phyloP scores from a whole-genome alignment of 2,329 filamentous ascomycete species.

The Exophiala xenobiotica region DNA sequence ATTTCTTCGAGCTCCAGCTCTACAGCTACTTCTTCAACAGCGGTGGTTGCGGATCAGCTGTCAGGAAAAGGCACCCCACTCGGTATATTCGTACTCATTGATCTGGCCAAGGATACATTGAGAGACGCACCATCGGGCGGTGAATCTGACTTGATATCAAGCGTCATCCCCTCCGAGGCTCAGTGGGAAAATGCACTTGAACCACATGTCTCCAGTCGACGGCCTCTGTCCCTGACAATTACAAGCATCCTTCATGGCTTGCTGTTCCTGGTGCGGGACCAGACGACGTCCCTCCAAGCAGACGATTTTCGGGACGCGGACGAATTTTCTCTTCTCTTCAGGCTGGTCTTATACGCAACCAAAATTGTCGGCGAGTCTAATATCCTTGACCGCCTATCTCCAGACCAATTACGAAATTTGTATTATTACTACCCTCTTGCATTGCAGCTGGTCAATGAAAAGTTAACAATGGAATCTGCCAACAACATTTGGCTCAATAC shows the following conservation, averaged over 20 bases:
- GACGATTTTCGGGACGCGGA: constrained; percentile 56
- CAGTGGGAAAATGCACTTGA: constrained; percentile 66
- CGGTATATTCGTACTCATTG: constrained; percentile 42
- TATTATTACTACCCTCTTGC: constrained; percentile 55
- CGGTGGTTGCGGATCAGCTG: constrained; percentile 27
- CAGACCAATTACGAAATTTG: constrained; percentile 39
- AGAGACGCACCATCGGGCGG: constrained; percentile 30
- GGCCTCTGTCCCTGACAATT: constrained; percentile 67
- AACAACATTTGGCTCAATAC: constrained; percentile 54
- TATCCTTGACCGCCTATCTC: constrained; percentile 34
- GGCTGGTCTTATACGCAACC: constrained; percentile 71
- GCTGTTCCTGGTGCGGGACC: constrained; percentile 59
- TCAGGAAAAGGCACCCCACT: constrained; percentile 23
- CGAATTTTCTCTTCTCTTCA: constrained; percentile 69
- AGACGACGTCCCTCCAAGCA: constrained; percentile 31
- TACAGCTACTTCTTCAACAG: constrained; percentile 14
- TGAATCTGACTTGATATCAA: neutral
- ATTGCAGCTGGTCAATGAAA: constrained; percentile 59
- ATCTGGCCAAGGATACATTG: constrained; percentile 52
- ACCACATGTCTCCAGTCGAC: constrained; percentile 46
- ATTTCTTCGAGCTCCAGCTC: constrained; percentile 5
- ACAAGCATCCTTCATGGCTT: constrained; percentile 71
- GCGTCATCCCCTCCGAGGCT: constrained; percentile 57
- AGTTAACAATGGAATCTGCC: constrained; percentile 55
- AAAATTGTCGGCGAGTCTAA: constrained; percentile 54